These are phyloP conservation scores for Fusarium sp. DNA, from an alignment of 2,329 filamentous ascomycete species.

Conservation along the genomic window DNA sequence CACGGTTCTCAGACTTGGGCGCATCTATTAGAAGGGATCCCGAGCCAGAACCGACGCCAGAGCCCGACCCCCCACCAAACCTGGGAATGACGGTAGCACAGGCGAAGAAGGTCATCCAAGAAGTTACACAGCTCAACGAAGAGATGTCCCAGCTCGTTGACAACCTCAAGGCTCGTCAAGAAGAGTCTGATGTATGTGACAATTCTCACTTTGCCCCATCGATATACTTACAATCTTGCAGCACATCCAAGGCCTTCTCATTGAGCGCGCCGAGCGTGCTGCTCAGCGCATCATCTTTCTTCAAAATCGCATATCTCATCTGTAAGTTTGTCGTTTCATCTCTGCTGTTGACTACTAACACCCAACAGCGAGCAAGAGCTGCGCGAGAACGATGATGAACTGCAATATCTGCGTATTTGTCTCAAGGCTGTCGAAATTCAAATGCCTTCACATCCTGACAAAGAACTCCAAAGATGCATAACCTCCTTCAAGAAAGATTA, in stretches of 20 bases:
- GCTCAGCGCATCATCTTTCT: conserved; percentile 70
- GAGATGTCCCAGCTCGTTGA: conserved; percentile 63
- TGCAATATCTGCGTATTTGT: conserved; percentile 71
- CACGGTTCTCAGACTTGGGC: conserved; percentile 57
- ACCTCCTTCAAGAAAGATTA: conserved; percentile 72
- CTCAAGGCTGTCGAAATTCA: conserved; percentile 73
- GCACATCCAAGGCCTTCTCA: conserved; percentile 72
- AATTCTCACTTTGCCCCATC: conserved; percentile 13
- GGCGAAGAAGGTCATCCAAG: conserved; percentile 55
- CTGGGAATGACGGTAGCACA: conserved; percentile 52
- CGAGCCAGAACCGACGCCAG: conserved; percentile 46
- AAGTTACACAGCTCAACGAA: conserved; percentile 59
- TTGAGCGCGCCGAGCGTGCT: conserved; percentile 68
- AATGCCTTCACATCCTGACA: conserved; percentile 64
- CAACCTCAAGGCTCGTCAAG: conserved; percentile 66
- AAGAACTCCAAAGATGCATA: conserved; percentile 70
- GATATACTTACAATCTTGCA: conserved; percentile 50
- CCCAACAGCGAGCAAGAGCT: conserved; percentile 65
- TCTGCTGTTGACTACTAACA: conserved; percentile 10
- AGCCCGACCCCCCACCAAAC: conserved; percentile 47
- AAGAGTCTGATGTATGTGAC: conserved; percentile 68
- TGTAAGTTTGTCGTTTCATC: conserved; percentile 57
- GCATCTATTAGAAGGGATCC: conserved; percentile 50
- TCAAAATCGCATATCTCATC: conserved; percentile 67
- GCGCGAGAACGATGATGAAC: conserved; percentile 68